Evolutionary conservation across 2,329 filamentous ascomycete genomes (phyloP), one percentile per base, ranked within the genome.

Genomic region (Sclerotinia minor): DNA sequence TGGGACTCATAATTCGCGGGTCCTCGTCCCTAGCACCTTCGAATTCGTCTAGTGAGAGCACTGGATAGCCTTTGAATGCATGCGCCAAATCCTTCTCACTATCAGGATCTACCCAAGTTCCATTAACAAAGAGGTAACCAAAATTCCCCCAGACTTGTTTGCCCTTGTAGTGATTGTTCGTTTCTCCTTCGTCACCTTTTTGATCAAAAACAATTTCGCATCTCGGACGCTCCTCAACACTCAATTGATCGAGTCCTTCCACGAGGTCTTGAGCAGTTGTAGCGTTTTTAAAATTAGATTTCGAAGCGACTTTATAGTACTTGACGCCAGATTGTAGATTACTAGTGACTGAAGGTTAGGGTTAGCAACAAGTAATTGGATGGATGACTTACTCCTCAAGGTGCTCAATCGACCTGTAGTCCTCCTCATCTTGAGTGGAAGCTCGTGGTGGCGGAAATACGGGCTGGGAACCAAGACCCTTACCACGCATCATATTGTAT

Each of bases 21-120:
- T 70, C 68, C 0, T 32, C 26, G 17, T 32, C 55, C 32, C 61
- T 68, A 9, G 68, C 35, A 49, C 57, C 47, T 44, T 67, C 58
- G n/a, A 70, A 64, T 29, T 44, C 26, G 24, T 52, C 55, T 41
- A 55, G 26, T 5, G 64, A 32, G 15, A 64, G 24, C 45, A 63
- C 53, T 2, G 61, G 53, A 64, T 66, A 35, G 11, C 55, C 64
- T 38, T 52, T 70, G n/a, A 61, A 72, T 19, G 73, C 74, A 24
- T 69, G 57, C 26, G 54, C 47, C 5, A 76, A 67, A 9, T 71
- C 68, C 24, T 64, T 66, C 60, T 72, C 68, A 58, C 72, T 71
- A 38, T 77, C 76, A 29, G 75, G 75, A 70, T 78, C 76, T 7
- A 73, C 70, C 74, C 75, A 76, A 49, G 26, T 44, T 17, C 69